These are phyloP conservation scores for Termitomyces sp. DNA, from an alignment of 768 basidiomycete genomes.

Conservation along the genomic window DNA sequence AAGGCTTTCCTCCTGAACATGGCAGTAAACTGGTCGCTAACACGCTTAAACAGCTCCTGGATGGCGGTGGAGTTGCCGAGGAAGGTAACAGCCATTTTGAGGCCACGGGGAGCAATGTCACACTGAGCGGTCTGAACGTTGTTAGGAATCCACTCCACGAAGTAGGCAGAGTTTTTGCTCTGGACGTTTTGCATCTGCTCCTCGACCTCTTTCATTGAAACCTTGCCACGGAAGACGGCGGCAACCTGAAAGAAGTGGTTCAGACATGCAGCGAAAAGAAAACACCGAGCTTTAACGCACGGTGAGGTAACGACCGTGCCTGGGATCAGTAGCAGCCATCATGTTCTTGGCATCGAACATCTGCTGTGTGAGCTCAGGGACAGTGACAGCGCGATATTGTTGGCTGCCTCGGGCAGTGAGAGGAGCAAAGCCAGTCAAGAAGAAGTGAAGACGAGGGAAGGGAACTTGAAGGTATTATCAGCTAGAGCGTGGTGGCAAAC, in stretches of 20 bases:
- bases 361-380: slow-evolving; percentile 96
- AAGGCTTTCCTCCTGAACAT: slow-evolving; percentile 99
- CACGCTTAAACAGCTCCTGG: slow-evolving; percentile 98
- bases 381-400: slow-evolving; percentile 94
- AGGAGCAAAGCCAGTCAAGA: slow-evolving; percentile 96
- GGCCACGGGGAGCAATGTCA: slow-evolving; percentile 92
- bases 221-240: slow-evolving; percentile 97
- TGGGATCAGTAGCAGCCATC: slow-evolving; percentile 98
- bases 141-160: slow-evolving; percentile 99
- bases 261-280: background rate
- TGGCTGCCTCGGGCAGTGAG: slow-evolving; percentile 92
- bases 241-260: slow-evolving; percentile 50
- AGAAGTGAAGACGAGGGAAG: slow-evolving; percentile 99
- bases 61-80: slow-evolving; percentile 97
- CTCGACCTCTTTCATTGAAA: slow-evolving; percentile 99
- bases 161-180: slow-evolving; percentile 97
- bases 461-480: slow-evolving; percentile 54
- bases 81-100: slow-evolving; percentile 98
- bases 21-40: slow-evolving; percentile 96
- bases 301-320: slow-evolving; percentile 96
- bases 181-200: slow-evolving; percentile 98
- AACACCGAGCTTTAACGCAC: slow-evolving; percentile 33
- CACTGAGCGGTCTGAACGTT: slow-evolving; percentile 98
- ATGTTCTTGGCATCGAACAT: slow-evolving; percentile 99
- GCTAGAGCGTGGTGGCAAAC: background rate